Evolutionary conservation across 495 filamentous ascomycete species (phyloP).

Genomic region (Jackrogersella minutella): DNA sequence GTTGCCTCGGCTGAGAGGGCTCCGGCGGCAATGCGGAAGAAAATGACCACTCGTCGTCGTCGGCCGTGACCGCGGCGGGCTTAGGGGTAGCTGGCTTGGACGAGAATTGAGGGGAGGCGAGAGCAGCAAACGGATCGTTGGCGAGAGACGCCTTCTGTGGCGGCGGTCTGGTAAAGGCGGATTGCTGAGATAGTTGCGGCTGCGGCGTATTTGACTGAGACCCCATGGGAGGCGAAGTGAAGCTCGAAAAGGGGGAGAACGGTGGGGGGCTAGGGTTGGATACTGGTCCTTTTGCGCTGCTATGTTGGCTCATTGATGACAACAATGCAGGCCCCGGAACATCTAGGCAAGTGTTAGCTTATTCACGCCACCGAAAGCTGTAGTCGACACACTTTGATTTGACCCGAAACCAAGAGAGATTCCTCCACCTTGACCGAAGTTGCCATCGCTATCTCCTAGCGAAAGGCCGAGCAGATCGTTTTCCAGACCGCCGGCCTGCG

Average conservation of each 20-base stretch:
- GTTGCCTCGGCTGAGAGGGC: conserved; percentile 52
- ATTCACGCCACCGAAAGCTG: not conserved
- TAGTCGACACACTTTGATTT: conserved; percentile 62
- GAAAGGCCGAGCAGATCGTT: conserved; percentile 64
- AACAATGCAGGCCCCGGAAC: conserved; percentile 70
- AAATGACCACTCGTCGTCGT: conserved; percentile 94
- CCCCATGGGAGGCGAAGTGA: conserved; percentile 51
- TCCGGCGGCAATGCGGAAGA: conserved; percentile 83
- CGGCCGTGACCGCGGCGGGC: conserved; percentile 57
- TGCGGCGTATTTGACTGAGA: conserved; percentile 60
- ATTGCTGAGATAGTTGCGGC: conserved; percentile 51
- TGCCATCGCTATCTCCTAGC: conserved; percentile 52
- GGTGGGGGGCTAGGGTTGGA: conserved; percentile 52
- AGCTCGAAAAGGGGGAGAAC: conserved; percentile 70
- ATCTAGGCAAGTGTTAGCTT: conserved; percentile 50
- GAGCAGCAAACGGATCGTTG: conserved; percentile 75
- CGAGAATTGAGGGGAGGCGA: conserved; percentile 65
- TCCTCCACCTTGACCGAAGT: conserved; percentile 75
- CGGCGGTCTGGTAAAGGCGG: conserved; percentile 53
- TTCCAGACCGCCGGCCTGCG: conserved; percentile 53
- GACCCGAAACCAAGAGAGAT: conserved; percentile 85
- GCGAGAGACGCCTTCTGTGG: conserved; percentile 43
- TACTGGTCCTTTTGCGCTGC: conserved; percentile 55
- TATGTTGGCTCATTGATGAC: conserved; percentile 68
- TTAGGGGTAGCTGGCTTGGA: conserved; percentile 51